Conservation (phyloP, 2,329 filamentous ascomycete genomes). For the Leptoxyphium fumago region DNA sequence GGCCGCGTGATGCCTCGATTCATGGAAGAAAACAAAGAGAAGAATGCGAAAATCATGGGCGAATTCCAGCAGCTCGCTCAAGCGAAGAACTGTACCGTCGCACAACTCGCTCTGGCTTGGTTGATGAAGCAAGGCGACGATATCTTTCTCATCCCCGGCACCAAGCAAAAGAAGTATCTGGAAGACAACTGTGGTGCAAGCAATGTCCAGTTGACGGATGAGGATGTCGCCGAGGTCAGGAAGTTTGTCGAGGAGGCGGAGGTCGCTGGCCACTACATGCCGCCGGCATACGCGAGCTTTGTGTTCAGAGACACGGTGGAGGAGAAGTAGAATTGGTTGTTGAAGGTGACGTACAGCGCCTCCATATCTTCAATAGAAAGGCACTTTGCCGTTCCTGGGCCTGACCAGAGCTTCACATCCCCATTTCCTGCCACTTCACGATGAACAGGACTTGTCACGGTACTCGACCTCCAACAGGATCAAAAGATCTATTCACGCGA, state of each 20-base stretch:
- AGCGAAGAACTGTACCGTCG: slow-evolving; percentile 8
- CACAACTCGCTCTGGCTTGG: slow-evolving; percentile 21
- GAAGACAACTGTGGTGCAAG: slow-evolving; percentile 13
- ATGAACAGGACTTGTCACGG: no score
- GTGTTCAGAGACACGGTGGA: not conserved
- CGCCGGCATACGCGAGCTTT: not conserved
- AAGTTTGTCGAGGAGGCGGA: slow-evolving; percentile 2
- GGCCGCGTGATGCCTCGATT: slow-evolving; percentile 25
- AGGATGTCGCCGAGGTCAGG: slow-evolving; percentile 1
- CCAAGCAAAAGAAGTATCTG: slow-evolving; percentile 13
- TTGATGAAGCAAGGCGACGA: slow-evolving; percentile 25
- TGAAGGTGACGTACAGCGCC: no score
- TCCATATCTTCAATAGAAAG: no score
- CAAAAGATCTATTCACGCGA: no score
- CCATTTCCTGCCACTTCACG: no score
- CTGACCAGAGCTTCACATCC: no score
- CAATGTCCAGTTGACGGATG: slow-evolving; percentile 5
- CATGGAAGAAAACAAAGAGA: slow-evolving; percentile 23
- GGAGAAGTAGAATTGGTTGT: not conserved
- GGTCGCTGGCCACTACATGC: slow-evolving; percentile 1
- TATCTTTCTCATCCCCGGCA: slow-evolving; percentile 32
- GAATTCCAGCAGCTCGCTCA: slow-evolving; percentile 18
- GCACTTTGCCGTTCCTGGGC: no score
- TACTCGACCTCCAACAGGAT: no score
- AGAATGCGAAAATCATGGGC: slow-evolving; percentile 23